Evolutionary conservation across 2,329 filamentous ascomycete species (phyloP).

Genomic region (Cladophialophora psammophila): DNA sequence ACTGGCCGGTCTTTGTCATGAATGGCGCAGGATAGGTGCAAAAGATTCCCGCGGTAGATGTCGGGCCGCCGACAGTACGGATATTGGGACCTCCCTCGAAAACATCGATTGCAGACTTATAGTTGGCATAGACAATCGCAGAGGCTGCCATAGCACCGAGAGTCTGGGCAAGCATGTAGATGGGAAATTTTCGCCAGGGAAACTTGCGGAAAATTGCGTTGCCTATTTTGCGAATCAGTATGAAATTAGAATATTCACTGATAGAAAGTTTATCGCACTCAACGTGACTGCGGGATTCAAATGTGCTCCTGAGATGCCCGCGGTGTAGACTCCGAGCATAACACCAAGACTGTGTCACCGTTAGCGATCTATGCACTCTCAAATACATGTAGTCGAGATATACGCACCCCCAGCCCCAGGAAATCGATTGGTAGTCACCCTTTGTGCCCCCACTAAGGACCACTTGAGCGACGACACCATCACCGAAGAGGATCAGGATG

Average conservation of each 20-base stretch:
- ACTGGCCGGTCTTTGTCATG: slow-evolving; percentile 70
- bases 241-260: no score
- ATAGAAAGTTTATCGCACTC: no score
- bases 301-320: slow-evolving; percentile 68
- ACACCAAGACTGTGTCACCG: slow-evolving; percentile 68
- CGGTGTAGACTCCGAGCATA: slow-evolving; percentile 71
- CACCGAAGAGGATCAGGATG: slow-evolving; percentile 72
- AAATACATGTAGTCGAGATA: not conserved
- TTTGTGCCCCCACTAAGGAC: slow-evolving; percentile 60
- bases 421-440: slow-evolving; percentile 60
- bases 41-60: slow-evolving; percentile 73
- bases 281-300: slow-evolving; percentile 76
- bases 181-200: slow-evolving; percentile 72
- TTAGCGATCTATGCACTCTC: slow-evolving; percentile 22
- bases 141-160: slow-evolving; percentile 71
- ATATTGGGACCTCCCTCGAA: slow-evolving; percentile 66
- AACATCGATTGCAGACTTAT: slow-evolving; percentile 68
- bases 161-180: slow-evolving; percentile 71
- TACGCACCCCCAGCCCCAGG: slow-evolving; percentile 58
- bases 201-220: slow-evolving; percentile 73
- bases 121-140: slow-evolving; percentile 68
- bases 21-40: slow-evolving; percentile 71
- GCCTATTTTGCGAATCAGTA: slow-evolving; percentile 42
- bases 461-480: slow-evolving; percentile 75
- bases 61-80: slow-evolving; percentile 66